Base-by-base conservation (phyloP, 169 alveolate genomes). In the Eimeria brunetti region DNA sequence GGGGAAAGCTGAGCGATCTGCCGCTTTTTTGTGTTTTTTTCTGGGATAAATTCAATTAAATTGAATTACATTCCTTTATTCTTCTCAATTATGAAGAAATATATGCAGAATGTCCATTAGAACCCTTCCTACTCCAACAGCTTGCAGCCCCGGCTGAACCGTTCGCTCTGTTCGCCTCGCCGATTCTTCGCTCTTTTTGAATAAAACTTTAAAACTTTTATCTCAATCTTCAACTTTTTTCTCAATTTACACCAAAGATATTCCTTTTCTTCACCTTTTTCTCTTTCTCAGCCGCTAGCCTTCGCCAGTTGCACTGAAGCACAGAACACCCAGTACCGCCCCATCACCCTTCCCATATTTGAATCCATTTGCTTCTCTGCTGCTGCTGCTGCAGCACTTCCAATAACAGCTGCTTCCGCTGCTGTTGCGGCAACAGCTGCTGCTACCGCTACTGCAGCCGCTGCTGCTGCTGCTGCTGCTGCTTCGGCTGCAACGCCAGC, bases 361-460 rank as follows among this genome's bases (percentile, higher is more conserved):
- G 67, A 58, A 58, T 58, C 27, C 5, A 8, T 58, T 58, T 58
- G 27, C 67, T 58, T 58, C 27, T 58, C 67, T 58, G 8, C 67
- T 58, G 67, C 27, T 58, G 67, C 67, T 58, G 67, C 67, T 51
- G 58, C 58, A 58, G 67, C 27, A 12, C n/a, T n/a, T n/a, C n/a
- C n/a, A n/a, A n/a, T n/a, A n/a, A 27, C 27, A 12, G 49, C 80
- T 69, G 80, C 80, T 69, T 38, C 80, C 8, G 80, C 80, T 69
- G 80, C 46, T 69, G 80, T 44, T 18, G n/a, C 78, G 24, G 73
- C 73, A 6, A 27, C 36, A 8, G 75, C 75, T 24, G 75, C 73
- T 62, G 73, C 73, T 62, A 5, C 75, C 20, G 75, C 75, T 64
- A n/a, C 75, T 64, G 75, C 75, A 7, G 75, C 75, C 27, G 44